Base-by-base conservation (phyloP, 108 stramenopile species). In the Bacterosira constricta region DNA sequence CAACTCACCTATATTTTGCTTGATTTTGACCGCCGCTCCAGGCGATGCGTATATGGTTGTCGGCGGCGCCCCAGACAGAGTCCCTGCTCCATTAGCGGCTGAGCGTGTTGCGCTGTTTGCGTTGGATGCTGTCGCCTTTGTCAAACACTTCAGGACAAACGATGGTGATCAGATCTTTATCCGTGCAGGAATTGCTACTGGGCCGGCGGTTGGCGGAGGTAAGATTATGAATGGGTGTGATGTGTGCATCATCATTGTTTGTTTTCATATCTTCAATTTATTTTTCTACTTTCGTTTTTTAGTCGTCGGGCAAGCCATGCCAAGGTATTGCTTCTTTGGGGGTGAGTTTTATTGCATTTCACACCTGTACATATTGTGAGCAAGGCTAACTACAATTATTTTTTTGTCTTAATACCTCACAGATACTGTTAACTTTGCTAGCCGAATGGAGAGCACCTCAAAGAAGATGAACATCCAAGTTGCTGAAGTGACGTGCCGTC, bases 261-360 rank as follows among this genome's bases (percentile, higher is more conserved):
- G n/a, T n/a, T n/a, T n/a, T n/a, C n/a, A n/a, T n/a, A n/a, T n/a
- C n/a, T n/a, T n/a, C n/a, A n/a, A n/a, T n/a, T n/a, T n/a, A n/a
- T n/a, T n/a, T n/a, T n/a, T n/a, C n/a, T n/a, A n/a, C n/a, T n/a
- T n/a, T n/a, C n/a, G n/a, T n/a, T n/a, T n/a, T n/a, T n/a, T n/a
- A n/a, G 75, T 76, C 8, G 68, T 76, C 18, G 75, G 75, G 10
- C 13, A 61, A 10, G 60, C 75, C 21, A 76, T 76, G 75, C 75
- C 75, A 7, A 58, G 75, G 7, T 76, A 76, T 25, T 76, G 75
- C 60, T 76, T 76, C 50, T 76, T 76, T 66, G 75, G 75, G 0
- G 70, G 50, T 51, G 17, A 47, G 64, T n/a, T n/a, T n/a, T 29
- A 20, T 31, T 6, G 30, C 15, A 30, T 30, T 35, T 42, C 37